A percentile compares a stretch with the other conserved stretches of the same genome.
Evolutionary conservation across 345 rosid species (phyloP).

Genomic region (Schrenkiella parvula): DNA sequence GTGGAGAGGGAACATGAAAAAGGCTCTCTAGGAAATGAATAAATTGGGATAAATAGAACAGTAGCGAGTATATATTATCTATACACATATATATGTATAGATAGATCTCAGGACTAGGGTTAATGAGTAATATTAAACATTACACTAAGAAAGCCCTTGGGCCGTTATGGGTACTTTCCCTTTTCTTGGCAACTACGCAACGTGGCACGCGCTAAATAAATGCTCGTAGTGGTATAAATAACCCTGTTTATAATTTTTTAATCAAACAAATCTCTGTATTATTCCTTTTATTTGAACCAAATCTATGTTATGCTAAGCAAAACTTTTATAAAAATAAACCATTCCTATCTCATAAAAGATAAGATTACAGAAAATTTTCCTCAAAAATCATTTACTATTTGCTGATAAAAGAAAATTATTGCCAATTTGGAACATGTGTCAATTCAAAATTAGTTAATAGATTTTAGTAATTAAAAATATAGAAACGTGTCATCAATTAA

Average conservation of each 20-base stretch:
- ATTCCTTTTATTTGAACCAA: background rate
- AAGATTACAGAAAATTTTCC: background rate
- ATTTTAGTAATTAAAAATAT: background rate
- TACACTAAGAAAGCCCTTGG: background rate
- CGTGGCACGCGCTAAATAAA: conserved; percentile 22
- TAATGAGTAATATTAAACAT: background rate
- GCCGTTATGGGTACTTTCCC: background rate
- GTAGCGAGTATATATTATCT: background rate
- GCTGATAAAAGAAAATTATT: background rate
- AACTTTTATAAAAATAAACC: no score
- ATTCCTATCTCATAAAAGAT: background rate
- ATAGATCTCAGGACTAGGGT: conserved; percentile 10
- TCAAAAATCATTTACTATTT: background rate
- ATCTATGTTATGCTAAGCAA: no score
- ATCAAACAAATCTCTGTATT: background rate
- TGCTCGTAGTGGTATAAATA: background rate
- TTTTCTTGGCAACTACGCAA: conserved; percentile 13
- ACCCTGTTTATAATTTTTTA: background rate
- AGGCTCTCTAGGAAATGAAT: background rate
- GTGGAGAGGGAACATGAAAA: background rate
- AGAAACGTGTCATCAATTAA: background rate
- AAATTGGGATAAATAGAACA: background rate
- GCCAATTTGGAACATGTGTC: background rate
- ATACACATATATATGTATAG: background rate
- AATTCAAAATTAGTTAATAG: background rate